phyloP scores from a whole-genome alignment of 257 asterid genomes.

The Schizonepeta tenuifolia region DNA sequence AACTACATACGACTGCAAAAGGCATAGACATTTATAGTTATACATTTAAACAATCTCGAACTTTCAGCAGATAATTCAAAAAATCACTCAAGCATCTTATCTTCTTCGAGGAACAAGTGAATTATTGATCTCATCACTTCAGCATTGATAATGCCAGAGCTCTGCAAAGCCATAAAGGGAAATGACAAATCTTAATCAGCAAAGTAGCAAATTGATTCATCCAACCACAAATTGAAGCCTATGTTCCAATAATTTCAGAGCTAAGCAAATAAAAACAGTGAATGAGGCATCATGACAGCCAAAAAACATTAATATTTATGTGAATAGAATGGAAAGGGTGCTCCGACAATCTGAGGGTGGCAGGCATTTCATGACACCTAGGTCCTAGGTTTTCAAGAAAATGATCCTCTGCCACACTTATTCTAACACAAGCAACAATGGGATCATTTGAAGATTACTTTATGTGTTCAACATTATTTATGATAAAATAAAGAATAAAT shows the following conservation, averaged over 20 bases:
- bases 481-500: neutral
- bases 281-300: neutral
- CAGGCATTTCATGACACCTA: neutral
- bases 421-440: neutral
- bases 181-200: neutral
- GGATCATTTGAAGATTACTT: neutral
- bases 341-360: neutral
- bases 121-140: constrained; percentile 84
- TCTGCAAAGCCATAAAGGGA: constrained; percentile 40
- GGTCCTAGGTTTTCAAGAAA: neutral
- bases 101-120: constrained; percentile 87
- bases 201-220: neutral
- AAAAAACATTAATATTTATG: neutral
- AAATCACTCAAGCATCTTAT: constrained; percentile 51
- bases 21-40: neutral
- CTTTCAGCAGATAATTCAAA: neutral
- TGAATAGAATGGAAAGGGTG: neutral
- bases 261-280: neutral
- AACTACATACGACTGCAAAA: neutral
- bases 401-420: neutral
- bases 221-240: neutral
- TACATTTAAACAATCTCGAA: neutral
- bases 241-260: neutral
- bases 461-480: neutral
- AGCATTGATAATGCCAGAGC: constrained; percentile 48